Percentiles rank a stretch among this genome's conserved stretches.
Conservation (phyloP, 2,329 filamentous ascomycete species). For the Alternaria longipes region DNA sequence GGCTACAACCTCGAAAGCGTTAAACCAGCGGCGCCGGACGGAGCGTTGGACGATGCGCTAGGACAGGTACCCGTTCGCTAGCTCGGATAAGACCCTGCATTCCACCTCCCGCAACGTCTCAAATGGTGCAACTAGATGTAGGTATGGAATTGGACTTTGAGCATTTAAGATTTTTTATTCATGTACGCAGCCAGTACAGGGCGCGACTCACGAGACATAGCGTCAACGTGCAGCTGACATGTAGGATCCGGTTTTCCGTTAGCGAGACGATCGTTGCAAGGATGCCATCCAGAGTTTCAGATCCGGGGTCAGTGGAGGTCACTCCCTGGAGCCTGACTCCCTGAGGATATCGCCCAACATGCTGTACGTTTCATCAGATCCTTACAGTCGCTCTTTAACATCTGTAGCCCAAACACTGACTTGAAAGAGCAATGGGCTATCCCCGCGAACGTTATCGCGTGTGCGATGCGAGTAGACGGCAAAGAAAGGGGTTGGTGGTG, state of each 20-base stretch:
- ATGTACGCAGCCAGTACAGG: not conserved
- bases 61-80: constrained; percentile 2
- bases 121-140: not conserved
- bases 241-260: constrained; percentile 16
- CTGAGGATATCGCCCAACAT: not conserved
- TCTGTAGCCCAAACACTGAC: not conserved
- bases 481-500: constrained; percentile 28
- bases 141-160: not conserved
- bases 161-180: not conserved
- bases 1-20: not conserved
- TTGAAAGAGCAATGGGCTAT: not conserved
- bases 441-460: not conserved
- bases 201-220: constrained; percentile 8
- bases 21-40: not conserved
- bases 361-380: constrained; percentile 7
- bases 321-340: constrained; percentile 6
- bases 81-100: not conserved
- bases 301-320: constrained; percentile 7
- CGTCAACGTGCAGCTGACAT: constrained; percentile 24
- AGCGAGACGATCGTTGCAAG: constrained; percentile 27
- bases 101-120: not conserved
- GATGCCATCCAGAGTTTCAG: constrained; percentile 12
- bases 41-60: constrained; percentile 1
- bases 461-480: constrained; percentile 1
- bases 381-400: not conserved